phyloP scores from a whole-genome alignment of 163 green algal genomes.

The Volvox carteri region DNA sequence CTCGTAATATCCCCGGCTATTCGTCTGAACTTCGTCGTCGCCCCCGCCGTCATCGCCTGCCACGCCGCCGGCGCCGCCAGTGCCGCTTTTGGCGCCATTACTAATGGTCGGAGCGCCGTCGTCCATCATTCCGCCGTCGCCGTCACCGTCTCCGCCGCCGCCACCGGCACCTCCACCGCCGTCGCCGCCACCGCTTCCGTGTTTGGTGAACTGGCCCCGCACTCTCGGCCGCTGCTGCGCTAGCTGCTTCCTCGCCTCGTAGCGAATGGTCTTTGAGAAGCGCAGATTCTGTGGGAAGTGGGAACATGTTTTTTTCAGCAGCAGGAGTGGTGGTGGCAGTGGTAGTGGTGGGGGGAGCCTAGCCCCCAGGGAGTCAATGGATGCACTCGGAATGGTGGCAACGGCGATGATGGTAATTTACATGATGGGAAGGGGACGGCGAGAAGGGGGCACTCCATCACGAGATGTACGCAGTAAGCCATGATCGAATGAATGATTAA shows the following conservation, averaged over 20 bases:
- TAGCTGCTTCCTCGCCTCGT: slow-evolving; percentile 68
- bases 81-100: slow-evolving; percentile 51
- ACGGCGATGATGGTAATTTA: not conserved
- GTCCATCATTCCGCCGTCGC: not conserved
- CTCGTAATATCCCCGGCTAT: slow-evolving; percentile 50
- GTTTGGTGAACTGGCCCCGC: slow-evolving; percentile 71
- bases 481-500: too few species aligned
- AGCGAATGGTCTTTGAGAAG: slow-evolving; percentile 70
- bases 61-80: slow-evolving; percentile 28
- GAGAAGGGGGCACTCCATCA: not conserved
- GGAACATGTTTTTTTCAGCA: too few species aligned
- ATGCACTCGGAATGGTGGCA: too few species aligned
- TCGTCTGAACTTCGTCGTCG: slow-evolving; percentile 49
- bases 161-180: not conserved
- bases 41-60: slow-evolving; percentile 21
- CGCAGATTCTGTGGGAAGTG: slow-evolving; percentile 65
- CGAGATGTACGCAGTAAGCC: too few species aligned
- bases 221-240: slow-evolving; percentile 64
- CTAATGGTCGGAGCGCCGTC: slow-evolving; percentile 9
- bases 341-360: too few species aligned
- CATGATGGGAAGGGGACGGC: not conserved
- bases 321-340: not conserved
- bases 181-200: not conserved
- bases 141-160: not conserved
- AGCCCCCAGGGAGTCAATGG: too few species aligned